A percentile compares a stretch with the other conserved stretches of the same genome.
Conservation (phyloP, 148 eudicot species). For the Gaultheria prostrata region DNA sequence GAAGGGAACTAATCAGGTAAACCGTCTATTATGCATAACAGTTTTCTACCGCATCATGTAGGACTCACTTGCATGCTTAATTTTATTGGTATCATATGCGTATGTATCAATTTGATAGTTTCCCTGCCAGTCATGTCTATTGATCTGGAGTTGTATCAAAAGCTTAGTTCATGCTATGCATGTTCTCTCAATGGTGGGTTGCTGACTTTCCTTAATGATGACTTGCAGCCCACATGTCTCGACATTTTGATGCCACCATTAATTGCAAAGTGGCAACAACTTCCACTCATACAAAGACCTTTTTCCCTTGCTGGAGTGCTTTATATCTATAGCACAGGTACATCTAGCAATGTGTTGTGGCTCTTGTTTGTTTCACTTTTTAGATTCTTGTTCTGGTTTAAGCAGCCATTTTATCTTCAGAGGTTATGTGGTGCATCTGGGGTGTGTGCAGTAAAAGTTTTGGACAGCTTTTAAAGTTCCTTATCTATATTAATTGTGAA, state of each 20-base stretch:
- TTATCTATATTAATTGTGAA: neutral
- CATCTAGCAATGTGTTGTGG: neutral
- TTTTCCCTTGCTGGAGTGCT: conserved; percentile 90
- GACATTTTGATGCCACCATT: conserved; percentile 96
- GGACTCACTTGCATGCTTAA: neutral
- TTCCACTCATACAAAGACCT: conserved; percentile 83
- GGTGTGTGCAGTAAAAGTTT: neutral
- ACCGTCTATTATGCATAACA: neutral
- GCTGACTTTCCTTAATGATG: conserved; percentile 21
- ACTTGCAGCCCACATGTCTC: conserved; percentile 69
- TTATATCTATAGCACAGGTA: conserved; percentile 98
- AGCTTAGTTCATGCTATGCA: neutral
- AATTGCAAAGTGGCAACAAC: conserved; percentile 97
- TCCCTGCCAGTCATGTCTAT: conserved; percentile 10
- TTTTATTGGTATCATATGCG: neutral
- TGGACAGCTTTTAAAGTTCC: neutral
- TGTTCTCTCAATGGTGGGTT: neutral
- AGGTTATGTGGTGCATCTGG: neutral
- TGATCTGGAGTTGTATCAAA: neutral
- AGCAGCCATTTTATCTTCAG: neutral
- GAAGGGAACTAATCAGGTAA: conserved; percentile 85
- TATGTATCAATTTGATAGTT: neutral
- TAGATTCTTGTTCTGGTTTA: neutral
- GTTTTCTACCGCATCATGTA: neutral
- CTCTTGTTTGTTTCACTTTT: neutral